phyloP scores from a whole-genome alignment of 2,329 filamentous ascomycete species.

The Stagonosporopsis tanaceti region DNA sequence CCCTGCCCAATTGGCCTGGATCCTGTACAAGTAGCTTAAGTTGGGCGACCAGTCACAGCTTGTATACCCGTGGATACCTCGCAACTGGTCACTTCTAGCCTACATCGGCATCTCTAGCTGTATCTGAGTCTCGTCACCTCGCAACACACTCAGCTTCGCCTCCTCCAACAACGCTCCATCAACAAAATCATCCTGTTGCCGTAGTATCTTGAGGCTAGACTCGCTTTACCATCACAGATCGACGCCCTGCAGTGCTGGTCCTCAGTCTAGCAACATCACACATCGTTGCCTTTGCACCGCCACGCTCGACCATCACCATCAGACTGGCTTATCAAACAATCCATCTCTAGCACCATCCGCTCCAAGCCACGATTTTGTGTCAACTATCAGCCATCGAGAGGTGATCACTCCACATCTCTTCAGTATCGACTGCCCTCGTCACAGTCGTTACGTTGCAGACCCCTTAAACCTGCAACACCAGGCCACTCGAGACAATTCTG shows the following conservation, averaged over 20 bases:
- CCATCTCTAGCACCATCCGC: background rate
- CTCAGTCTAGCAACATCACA: slow-evolving; percentile 22
- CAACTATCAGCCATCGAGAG: slow-evolving; percentile 1
- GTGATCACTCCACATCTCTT: background rate
- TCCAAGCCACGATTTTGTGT: background rate
- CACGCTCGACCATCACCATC: slow-evolving; percentile 1
- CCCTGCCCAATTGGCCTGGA: slow-evolving; percentile 41
- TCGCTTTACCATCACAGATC: slow-evolving; percentile 22
- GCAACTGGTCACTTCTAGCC: slow-evolving; percentile 43
- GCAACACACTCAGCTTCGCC: slow-evolving; percentile 35
- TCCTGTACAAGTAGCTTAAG: slow-evolving; percentile 47
- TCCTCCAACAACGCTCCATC: slow-evolving; percentile 26
- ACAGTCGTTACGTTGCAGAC: background rate
- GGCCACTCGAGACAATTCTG: background rate
- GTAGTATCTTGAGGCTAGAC: slow-evolving; percentile 13
- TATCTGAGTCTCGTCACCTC: slow-evolving; percentile 40
- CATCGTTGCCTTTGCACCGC: slow-evolving; percentile 15
- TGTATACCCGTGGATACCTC: slow-evolving; percentile 40
- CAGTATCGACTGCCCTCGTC: background rate
- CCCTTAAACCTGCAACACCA: slow-evolving; percentile 2
- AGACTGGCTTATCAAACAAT: slow-evolving; percentile 1
- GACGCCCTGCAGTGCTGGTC: slow-evolving; percentile 16
- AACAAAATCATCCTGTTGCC: slow-evolving; percentile 27
- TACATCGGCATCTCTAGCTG: slow-evolving; percentile 46
- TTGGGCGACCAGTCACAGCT: slow-evolving; percentile 48